Percentiles rank a stretch among this genome's conserved stretches.
Conservation (phyloP, 2,329 filamentous ascomycete genomes). For the Ceratocystis cubensis region DNA sequence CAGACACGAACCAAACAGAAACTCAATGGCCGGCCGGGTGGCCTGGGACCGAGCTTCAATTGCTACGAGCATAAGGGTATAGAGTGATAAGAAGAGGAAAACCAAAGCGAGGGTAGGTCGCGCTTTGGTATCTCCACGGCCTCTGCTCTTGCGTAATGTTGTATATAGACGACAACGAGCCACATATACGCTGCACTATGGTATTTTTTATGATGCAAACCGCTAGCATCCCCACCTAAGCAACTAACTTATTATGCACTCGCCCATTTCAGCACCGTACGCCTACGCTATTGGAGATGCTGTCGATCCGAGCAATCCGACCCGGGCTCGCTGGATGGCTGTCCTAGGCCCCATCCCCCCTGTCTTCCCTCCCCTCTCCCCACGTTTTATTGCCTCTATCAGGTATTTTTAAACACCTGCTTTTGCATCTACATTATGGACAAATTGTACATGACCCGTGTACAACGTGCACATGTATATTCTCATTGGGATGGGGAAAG, state of each 20-base stretch:
- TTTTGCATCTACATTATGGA: no score
- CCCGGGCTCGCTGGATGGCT: background rate
- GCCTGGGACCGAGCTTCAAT: background rate
- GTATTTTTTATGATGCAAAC: no score
- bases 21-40: background rate
- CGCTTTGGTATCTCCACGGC: background rate
- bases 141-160: background rate
- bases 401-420: background rate
- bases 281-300: background rate
- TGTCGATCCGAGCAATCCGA: conserved; percentile 2
- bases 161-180: background rate
- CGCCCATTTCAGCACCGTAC: background rate
- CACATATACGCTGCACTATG: background rate
- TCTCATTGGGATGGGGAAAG: no score
- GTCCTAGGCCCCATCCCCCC: background rate
- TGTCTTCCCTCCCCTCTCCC: background rate
- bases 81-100: background rate
- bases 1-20: background rate
- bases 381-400: background rate
- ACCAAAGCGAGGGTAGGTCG: background rate
- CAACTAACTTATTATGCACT: background rate
- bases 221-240: background rate
- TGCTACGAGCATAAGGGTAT: background rate
- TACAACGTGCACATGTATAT: no score
- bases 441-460: no score